Base-by-base conservation (phyloP, 2,329 filamentous ascomycete genomes). In the Trichophyton equinum region DNA sequence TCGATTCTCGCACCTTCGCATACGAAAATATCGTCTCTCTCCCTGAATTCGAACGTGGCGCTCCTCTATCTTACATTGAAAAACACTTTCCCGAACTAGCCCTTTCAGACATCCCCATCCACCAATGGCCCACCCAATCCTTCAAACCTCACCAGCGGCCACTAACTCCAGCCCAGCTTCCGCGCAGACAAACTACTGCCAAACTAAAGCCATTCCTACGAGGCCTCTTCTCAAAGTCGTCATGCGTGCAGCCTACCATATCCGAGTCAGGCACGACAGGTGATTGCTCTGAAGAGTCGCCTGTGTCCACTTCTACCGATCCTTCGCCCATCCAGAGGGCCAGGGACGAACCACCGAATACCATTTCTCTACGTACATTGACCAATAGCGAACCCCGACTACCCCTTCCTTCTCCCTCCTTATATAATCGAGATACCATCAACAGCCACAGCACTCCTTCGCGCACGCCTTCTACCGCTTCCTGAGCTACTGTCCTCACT, bases 341-440 rank as follows among this genome's bases (percentile, higher is more conserved):
- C 27, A n/a, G 22, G 27, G 18, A 55, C 25, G 51, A 15, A 2
- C 51, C 55, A 9, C 55, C 20, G 1, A 57, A 57, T 33, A 40
- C 40, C 11, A 44, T 57, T 13, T 57, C 55, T n/a, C 25, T 57
- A 57, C 55, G 40, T 5, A 30, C 55, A 18, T 8, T 57, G 18
- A 27, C 55, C 15, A 57, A 57, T 18, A 57, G 55, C 36, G 55
- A 57, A 36, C 55, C 55, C 11, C 33, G 55, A 8, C 55, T 57
- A 15, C 55, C 55, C 4, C 55, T 57, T n/a, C 55, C 55, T n/a
- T 5, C 55, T n/a, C 55, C 36, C 6, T 57, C 40, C 4, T 18
- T 55, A 9, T 55, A 55, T 55, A 51, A 51, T 51, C 46, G 46
- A 51, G 46, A 51, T 51, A 51, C 46, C 20, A 3, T 33, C 15